Percentiles rank a stretch among this genome's conserved stretches.
Evolutionary conservation across 139 green algal species (phyloP).

Genomic region (Bryopsis sp.): DNA sequence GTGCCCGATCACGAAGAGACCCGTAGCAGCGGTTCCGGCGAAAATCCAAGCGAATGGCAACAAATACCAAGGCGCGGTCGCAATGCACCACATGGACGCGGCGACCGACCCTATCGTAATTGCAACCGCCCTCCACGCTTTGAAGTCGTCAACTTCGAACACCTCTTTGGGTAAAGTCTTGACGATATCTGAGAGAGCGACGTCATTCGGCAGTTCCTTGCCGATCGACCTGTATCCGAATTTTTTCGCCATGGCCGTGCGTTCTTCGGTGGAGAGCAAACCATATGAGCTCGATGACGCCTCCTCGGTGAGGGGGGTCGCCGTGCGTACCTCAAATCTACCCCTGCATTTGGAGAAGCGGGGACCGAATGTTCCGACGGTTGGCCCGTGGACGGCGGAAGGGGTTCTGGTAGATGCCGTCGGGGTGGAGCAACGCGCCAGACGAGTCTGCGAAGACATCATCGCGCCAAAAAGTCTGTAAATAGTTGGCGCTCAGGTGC

Average conservation of each 20-base stretch:
- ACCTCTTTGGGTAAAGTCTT: conserved; percentile 72
- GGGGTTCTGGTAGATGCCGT: too few species aligned
- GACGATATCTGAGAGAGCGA: conserved; percentile 76
- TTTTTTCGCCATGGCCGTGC: conserved; percentile 33
- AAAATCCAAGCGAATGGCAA: conserved; percentile 85
- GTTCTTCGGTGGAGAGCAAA: not conserved
- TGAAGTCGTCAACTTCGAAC: conserved; percentile 69
- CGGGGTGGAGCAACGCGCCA: too few species aligned
- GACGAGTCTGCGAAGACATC: too few species aligned
- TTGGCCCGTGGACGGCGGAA: too few species aligned
- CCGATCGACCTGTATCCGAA: conserved; percentile 78
- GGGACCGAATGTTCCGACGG: too few species aligned
- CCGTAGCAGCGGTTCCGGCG: conserved; percentile 31
- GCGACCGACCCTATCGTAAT: conserved; percentile 52
- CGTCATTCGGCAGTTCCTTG: conserved; percentile 65
- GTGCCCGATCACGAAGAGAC: conserved; percentile 88
- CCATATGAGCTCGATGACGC: too few species aligned
- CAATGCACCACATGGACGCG: conserved; percentile 64
- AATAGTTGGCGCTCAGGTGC: too few species aligned
- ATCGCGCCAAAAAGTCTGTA: too few species aligned
- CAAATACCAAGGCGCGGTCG: conserved; percentile 78
- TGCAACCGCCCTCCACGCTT: conserved; percentile 60
- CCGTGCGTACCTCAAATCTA: too few species aligned
- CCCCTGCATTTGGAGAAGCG: too few species aligned
- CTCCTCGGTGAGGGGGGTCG: too few species aligned